Evolutionary conservation across 306 rosid species (phyloP).

Genomic region (Sphenostylis stenocarpa): DNA sequence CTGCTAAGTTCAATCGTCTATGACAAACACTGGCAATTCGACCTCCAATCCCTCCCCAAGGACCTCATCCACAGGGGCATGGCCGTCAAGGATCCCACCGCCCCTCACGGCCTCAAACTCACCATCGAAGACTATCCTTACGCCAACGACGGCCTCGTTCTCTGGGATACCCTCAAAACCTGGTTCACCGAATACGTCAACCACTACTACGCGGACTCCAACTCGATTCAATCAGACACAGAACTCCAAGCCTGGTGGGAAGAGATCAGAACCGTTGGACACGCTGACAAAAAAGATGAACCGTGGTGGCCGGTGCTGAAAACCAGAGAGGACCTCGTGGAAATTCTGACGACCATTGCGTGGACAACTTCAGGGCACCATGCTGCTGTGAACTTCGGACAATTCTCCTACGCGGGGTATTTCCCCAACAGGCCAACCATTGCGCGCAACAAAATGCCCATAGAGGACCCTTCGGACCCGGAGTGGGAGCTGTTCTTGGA

Average conservation of each 20-base stretch:
- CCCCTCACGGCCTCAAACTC: conserved; percentile 53
- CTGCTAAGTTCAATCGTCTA: conserved; percentile 64
- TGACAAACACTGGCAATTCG: conserved; percentile 66
- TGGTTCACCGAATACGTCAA: conserved; percentile 51
- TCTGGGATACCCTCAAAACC: conserved; percentile 42
- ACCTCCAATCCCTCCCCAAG: conserved; percentile 65
- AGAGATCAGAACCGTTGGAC: conserved; percentile 44
- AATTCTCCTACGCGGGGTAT: conserved; percentile 45
- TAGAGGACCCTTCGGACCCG: conserved; percentile 36
- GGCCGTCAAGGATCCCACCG: conserved; percentile 40
- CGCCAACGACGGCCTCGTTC: conserved; percentile 53
- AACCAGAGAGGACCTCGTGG: conserved; percentile 34
- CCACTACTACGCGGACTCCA: conserved; percentile 18
- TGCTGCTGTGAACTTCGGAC: conserved; percentile 72
- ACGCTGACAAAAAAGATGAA: conserved; percentile 51
- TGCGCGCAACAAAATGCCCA: conserved; percentile 38
- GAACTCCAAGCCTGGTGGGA: conserved; percentile 89
- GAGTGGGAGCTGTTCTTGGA: conserved; percentile 37
- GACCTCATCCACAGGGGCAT: conserved; percentile 77
- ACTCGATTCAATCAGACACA: conserved; percentile 14
- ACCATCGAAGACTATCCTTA: conserved; percentile 53
- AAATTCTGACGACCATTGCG: conserved; percentile 39
- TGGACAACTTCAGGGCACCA: conserved; percentile 60
- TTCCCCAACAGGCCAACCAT: conserved; percentile 51
- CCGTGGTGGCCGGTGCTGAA: conserved; percentile 61